phyloP scores from a whole-genome alignment of 176 grass and related monocot species.

The Pontederia paniculata region DNA sequence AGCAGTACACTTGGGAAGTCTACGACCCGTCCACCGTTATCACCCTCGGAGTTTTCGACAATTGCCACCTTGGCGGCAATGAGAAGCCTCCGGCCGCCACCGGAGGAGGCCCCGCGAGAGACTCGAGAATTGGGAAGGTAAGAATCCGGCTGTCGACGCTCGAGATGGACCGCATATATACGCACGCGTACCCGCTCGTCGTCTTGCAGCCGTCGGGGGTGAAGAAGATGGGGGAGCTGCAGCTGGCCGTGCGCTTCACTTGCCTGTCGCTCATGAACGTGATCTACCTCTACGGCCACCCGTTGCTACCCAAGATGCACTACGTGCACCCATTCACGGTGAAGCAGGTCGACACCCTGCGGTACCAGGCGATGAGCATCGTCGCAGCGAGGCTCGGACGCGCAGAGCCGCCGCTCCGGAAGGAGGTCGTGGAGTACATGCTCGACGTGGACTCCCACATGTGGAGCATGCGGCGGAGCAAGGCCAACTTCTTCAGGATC shows the following conservation, averaged over 20 bases:
- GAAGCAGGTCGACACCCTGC: slow-evolving; percentile 27
- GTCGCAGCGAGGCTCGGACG: slow-evolving; percentile 13
- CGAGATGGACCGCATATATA: slow-evolving; percentile 46
- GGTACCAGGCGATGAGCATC: slow-evolving; percentile 20
- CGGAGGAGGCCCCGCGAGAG: slow-evolving; percentile 11
- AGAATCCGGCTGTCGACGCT: slow-evolving; percentile 66
- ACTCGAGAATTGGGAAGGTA: slow-evolving; percentile 60
- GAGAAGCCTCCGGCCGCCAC: neutral
- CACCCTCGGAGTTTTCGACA: slow-evolving; percentile 73
- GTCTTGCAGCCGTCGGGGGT: slow-evolving; percentile 42
- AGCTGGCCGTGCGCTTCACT: slow-evolving; percentile 60
- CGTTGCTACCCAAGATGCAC: slow-evolving; percentile 52
- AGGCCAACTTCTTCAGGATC: slow-evolving; percentile 21
- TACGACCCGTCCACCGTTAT: slow-evolving; percentile 72
- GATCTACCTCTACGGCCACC: slow-evolving; percentile 34
- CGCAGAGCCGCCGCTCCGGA: slow-evolving; percentile 24
- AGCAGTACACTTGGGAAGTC: slow-evolving; percentile 90
- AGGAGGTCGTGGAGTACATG: slow-evolving; percentile 28
- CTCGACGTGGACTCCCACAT: slow-evolving; percentile 24
- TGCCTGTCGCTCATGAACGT: slow-evolving; percentile 42
- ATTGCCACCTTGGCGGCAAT: slow-evolving; percentile 31
- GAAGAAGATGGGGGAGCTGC: slow-evolving; percentile 61
- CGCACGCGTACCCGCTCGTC: slow-evolving; percentile 29
- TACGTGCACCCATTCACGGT: slow-evolving; percentile 41
- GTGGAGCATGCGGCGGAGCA: slow-evolving; percentile 31